A percentile compares a stretch with the other conserved stretches of the same genome.
Conservation (phyloP, 495 filamentous ascomycete species). For the Opeltia flavorubescens region DNA sequence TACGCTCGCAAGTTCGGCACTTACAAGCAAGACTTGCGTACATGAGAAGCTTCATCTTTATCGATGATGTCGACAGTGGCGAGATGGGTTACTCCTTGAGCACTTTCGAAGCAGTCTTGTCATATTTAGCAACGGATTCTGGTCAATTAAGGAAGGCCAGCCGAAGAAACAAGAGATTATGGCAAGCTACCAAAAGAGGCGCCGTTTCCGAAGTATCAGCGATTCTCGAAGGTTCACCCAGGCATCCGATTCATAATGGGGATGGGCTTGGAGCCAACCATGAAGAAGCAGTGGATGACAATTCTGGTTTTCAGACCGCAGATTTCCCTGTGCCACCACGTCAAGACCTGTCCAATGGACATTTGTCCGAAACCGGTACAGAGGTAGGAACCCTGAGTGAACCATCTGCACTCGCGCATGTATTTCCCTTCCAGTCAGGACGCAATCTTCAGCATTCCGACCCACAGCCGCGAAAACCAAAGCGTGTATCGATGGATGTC, state of each 20-base stretch:
- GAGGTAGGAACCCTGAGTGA: constrained; percentile 26
- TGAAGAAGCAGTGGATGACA: constrained; percentile 21
- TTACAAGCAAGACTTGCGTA: constrained; percentile 78
- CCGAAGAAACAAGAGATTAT: constrained; percentile 68
- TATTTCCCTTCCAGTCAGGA: constrained; percentile 73
- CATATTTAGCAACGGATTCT: constrained; percentile 76
- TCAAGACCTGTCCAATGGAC: neutral
- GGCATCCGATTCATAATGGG: neutral
- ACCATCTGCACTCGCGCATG: constrained; percentile 60
- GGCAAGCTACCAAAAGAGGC: constrained; percentile 71
- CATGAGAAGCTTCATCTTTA: constrained; percentile 92
- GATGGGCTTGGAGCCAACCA: neutral
- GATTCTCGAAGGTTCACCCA: constrained; percentile 53
- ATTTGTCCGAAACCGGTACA: constrained; percentile 12
- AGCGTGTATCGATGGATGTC: constrained; percentile 78
- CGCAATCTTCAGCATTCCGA: constrained; percentile 16
- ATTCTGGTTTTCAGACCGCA: neutral
- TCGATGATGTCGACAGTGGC: constrained; percentile 92
- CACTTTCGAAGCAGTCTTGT: constrained; percentile 89
- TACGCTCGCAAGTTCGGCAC: constrained; percentile 77
- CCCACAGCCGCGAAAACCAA: constrained; percentile 40
- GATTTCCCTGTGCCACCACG: neutral
- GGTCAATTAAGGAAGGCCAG: constrained; percentile 72
- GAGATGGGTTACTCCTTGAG: constrained; percentile 96
- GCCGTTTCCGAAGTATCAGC: constrained; percentile 58